Conservation (phyloP, 495 filamentous ascomycete species). For the Podospora didyma region DNA sequence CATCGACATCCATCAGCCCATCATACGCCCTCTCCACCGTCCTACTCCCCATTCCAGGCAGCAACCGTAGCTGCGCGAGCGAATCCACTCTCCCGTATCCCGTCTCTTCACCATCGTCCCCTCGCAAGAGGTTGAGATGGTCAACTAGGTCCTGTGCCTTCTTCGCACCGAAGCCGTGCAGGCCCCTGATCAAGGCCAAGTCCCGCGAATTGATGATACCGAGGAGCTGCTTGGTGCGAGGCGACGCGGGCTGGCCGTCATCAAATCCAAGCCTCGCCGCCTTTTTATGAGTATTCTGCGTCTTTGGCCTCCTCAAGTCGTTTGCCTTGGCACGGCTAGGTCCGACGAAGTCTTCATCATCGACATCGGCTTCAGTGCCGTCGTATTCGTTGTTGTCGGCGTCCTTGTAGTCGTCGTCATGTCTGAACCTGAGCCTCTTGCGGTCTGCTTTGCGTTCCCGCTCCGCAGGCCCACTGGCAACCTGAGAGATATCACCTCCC, state of each 20-base stretch:
- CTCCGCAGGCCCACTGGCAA: background rate
- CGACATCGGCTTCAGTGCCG: slow-evolving; percentile 44
- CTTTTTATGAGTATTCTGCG: slow-evolving; percentile 30
- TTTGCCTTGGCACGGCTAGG: background rate
- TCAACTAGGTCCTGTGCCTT: slow-evolving; percentile 61
- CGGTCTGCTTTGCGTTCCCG: background rate
- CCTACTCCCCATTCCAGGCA: slow-evolving; percentile 58
- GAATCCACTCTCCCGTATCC: slow-evolving; percentile 30
- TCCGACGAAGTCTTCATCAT: slow-evolving; percentile 40
- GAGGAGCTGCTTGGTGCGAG: slow-evolving; percentile 67
- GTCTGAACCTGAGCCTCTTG: background rate
- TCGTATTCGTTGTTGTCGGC: slow-evolving; percentile 25
- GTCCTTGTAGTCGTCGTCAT: background rate
- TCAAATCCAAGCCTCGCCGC: slow-evolving; percentile 15
- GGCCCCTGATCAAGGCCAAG: slow-evolving; percentile 59
- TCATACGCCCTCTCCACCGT: slow-evolving; percentile 56
- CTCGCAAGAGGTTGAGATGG: slow-evolving; percentile 46
- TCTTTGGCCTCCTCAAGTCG: background rate
- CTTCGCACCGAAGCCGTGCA: slow-evolving; percentile 69
- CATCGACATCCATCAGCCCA: slow-evolving; percentile 26
- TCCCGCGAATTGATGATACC: slow-evolving; percentile 85
- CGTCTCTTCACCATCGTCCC: slow-evolving; percentile 30
- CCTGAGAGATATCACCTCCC: background rate
- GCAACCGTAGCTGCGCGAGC: slow-evolving; percentile 47
- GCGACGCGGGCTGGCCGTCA: slow-evolving; percentile 36